These are phyloP conservation scores for Colletotrichum brevisporum DNA, from an alignment of 2,329 filamentous ascomycete genomes.

Conservation along the genomic window DNA sequence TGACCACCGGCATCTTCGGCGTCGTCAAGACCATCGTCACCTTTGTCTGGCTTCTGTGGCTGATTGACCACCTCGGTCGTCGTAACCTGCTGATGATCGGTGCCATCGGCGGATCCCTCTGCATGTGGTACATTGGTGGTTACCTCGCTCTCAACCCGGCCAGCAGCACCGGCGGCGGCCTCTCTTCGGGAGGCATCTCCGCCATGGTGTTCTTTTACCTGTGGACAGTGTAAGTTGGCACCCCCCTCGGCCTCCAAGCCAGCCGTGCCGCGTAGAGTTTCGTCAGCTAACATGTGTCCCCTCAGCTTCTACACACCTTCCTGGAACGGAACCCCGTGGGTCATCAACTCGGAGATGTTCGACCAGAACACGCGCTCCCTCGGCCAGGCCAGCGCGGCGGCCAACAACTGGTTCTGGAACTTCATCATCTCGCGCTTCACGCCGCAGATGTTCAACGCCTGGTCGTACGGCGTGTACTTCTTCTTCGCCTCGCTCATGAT, in stretches of 20 bases:
- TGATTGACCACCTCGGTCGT: constrained; percentile 72
- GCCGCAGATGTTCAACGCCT: constrained; percentile 72
- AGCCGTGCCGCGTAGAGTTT: not conserved
- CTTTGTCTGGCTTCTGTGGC: constrained; percentile 76
- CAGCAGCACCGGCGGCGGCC: constrained; percentile 46
- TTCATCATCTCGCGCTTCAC: constrained; percentile 79
- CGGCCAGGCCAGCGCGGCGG: constrained; percentile 79
- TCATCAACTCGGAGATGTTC: constrained; percentile 83
- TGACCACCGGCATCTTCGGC: constrained; percentile 82
- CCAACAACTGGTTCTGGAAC: constrained; percentile 82
- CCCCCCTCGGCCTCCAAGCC: not conserved
- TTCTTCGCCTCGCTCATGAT: constrained; percentile 78
- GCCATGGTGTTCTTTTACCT: constrained; percentile 82
- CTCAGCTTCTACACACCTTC: constrained; percentile 76
- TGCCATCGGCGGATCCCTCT: constrained; percentile 67
- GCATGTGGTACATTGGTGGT: constrained; percentile 72
- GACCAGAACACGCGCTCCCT: constrained; percentile 72
- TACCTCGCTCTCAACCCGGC: constrained; percentile 63
- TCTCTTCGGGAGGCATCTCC: constrained; percentile 65
- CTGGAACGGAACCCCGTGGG: constrained; percentile 84
- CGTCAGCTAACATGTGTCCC: not conserved
- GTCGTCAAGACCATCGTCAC: constrained; percentile 81
- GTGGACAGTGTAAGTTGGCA: constrained; percentile 64
- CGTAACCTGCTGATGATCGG: constrained; percentile 76
- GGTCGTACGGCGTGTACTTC: constrained; percentile 77